phyloP scores from a whole-genome alignment of 2,329 filamentous ascomycete species.

The Penicillium paneum region DNA sequence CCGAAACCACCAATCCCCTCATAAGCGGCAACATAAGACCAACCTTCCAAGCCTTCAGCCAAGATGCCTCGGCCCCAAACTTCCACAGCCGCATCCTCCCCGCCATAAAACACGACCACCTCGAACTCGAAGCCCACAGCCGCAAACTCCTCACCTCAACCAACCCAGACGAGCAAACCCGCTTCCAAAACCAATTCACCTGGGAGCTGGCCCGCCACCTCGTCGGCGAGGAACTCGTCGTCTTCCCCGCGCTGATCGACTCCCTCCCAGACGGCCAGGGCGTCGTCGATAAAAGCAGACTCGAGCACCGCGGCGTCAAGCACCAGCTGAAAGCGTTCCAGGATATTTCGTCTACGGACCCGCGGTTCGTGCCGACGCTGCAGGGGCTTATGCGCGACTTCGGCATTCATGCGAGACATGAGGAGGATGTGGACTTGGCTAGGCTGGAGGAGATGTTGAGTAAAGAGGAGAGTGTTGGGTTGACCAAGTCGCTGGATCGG shows the following conservation, averaged over 20 bases:
- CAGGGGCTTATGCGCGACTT: conserved; percentile 45
- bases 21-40: conserved; percentile 6
- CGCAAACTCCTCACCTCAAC: conserved; percentile 42
- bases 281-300: conserved; percentile 49
- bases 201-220: conserved; percentile 54
- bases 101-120: conserved; percentile 44
- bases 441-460: conserved; percentile 46
- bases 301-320: conserved; percentile 54
- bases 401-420: conserved; percentile 49
- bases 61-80: conserved; percentile 4
- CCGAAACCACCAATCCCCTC: background rate
- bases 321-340: conserved; percentile 52
- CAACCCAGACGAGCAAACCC: conserved; percentile 45
- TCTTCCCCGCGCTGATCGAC: conserved; percentile 55
- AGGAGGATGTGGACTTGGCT: conserved; percentile 51
- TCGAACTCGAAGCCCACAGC: conserved; percentile 43
- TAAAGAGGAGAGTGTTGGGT: conserved; percentile 31
- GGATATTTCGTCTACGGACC: conserved; percentile 39
- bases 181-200: conserved; percentile 52
- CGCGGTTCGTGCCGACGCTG: conserved; percentile 46
- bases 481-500: conserved; percentile 47
- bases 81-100: conserved; percentile 30
- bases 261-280: conserved; percentile 45
- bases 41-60: conserved; percentile 12
- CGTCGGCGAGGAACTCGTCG: conserved; percentile 52